Conservation (phyloP, 1,284 basidiomycete genomes). For the Irpex lacteus region DNA sequence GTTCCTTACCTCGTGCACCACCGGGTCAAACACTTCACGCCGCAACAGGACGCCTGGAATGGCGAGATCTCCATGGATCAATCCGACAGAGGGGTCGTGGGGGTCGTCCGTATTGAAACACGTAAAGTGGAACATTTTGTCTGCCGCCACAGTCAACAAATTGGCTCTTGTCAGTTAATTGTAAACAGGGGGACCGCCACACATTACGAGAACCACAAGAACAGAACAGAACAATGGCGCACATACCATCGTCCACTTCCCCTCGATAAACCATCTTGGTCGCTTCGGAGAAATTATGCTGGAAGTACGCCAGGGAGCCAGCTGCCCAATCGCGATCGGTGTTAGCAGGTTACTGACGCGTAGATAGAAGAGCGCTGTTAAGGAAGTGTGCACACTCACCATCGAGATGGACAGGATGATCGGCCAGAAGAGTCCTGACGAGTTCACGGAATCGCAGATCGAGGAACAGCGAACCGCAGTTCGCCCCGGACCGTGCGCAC, state of each 20-base stretch:
- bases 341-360: constrained; percentile 1
- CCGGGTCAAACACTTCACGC: constrained; percentile 77
- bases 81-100: constrained; percentile 68
- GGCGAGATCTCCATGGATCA: constrained; percentile 75
- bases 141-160: constrained; percentile 33
- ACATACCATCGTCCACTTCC: constrained; percentile 65
- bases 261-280: constrained; percentile 76
- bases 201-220: constrained; percentile 6
- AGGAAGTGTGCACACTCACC: constrained; percentile 5
- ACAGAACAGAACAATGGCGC: constrained; percentile 5
- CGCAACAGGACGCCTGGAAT: constrained; percentile 76
- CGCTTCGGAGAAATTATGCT: constrained; percentile 83
- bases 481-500: constrained; percentile 77
- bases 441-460: constrained; percentile 80
- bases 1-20: constrained; percentile 59
- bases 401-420: constrained; percentile 80
- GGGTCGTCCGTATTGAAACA: constrained; percentile 79
- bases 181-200: background rate
- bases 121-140: constrained; percentile 78
- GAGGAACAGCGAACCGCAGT: constrained; percentile 80
- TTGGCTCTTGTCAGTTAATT: background rate
- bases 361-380: background rate
- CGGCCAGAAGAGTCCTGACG: constrained; percentile 62
- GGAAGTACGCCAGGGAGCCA: constrained; percentile 77
- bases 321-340: constrained; percentile 22